Evolutionary conservation across 495 filamentous ascomycete genomes (phyloP), one percentile per base, ranked within the genome.

Genomic region (Talaromyces ruber): DNA sequence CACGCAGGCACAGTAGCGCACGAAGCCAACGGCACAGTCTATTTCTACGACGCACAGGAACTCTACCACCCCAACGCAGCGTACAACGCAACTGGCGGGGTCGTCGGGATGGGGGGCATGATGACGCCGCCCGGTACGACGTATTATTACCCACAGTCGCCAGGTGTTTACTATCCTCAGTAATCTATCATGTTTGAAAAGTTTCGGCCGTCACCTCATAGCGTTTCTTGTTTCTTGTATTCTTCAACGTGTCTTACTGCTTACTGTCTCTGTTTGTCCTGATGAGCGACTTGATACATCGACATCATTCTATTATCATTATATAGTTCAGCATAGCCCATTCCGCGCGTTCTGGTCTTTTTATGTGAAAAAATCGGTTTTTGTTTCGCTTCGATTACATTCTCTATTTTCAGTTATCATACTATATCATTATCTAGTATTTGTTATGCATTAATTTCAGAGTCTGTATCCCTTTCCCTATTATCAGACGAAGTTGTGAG

Each of bases 21-120:
- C 69, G 94, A 98, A 75, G 84, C 86, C 64, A 92, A 93, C 64
- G 94, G 95, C 53, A 97, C 93, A 79, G 92, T 96, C 4, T 98
- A 96, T 72, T 99, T 96, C 71, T 92, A 92, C 62, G 88, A 96
- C 67, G 81, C 88, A 30, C 81, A 86, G 9, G 88, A 94, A 71
- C 76, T 91, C 61, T 76, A 76, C 59, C 65, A 75, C 11, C 80
- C 47, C 6, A 57, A 57, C 28, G 54, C 29, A n/a, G 69, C 81
- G 8, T 81, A 85, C 62, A 72, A 80, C 29, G 84, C 66, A 47
- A 70, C 77, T 59, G 81, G 77, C 59, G 86, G 83, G 16, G 81
- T 87, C 58, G 82, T 88, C 53, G 88, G 83, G 28, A 89, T 91
- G 83, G 88, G 86, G 55, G 88, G 88, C 0, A 92, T 93, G 88